Base-by-base conservation (phyloP, 2,329 filamentous ascomycete species). In the Didymella lethalis region DNA sequence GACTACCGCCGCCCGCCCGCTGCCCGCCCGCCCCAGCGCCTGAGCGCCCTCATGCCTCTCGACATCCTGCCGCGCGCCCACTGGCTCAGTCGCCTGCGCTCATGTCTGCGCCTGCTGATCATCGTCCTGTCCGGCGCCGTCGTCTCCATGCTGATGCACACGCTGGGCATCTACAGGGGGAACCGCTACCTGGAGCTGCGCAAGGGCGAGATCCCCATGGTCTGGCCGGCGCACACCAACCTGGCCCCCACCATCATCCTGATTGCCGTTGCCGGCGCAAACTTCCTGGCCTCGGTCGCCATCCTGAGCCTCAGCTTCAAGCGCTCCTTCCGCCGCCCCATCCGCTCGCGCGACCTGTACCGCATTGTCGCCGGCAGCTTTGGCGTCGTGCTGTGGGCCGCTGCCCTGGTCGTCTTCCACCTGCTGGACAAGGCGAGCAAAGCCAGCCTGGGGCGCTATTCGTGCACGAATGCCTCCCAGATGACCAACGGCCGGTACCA, bases 51-150 rank as follows among this genome's bases (percentile, higher is more conserved):
- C 60, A 73, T 74, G 72, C 65, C 66, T 62, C 64, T 69, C 61
- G 70, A 75, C 45, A 63, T 65, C 52, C 62, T 64, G 54, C 65
- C 67, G 55, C 64, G 70, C 41, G 68, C 72, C 55, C 72, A 73
- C 56, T 75, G 73, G 74, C 72, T 75, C 60, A 74, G 70, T 52
- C 68, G 70, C 50, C 59, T 75, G 55, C 72, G 74, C 49, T 77
- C 73, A 44, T 70, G 68, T 61, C 71, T 77, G 26, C 74, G 75
- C 50, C 68, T 76, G 36, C 67, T 75, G 57, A 73, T 75, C 66
- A 72, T 76, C 43, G 70, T 75, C 14, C 71, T 77, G 55, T 74
- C 71, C 64, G 74, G 70, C 63, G 68, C 71, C 62, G 74, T 77
- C 48, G 67, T 72, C 34, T 70, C 68, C 64, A 73, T 72, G 62